Base-by-base conservation (phyloP, 495 filamentous ascomycete species). In the Penicillium roqueforti region DNA sequence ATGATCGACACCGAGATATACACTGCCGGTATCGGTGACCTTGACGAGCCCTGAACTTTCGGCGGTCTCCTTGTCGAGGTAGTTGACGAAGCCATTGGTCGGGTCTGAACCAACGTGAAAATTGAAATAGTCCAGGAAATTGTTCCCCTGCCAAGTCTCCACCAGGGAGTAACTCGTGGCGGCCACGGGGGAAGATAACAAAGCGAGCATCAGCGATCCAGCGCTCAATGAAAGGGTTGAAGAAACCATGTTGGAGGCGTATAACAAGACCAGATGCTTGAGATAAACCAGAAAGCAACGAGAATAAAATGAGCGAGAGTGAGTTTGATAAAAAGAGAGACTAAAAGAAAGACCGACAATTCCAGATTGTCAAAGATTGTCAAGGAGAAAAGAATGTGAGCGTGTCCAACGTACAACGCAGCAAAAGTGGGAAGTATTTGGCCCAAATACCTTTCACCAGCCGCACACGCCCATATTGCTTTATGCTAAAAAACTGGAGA, bases 31-130 rank as follows among this genome's bases (percentile, higher is more conserved):
- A 45, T 77, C 68, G 11, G 69, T 68, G 59, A 79, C 78, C 48
- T 80, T 77, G 51, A 87, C 81, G 1, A 92, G 73, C 0, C 77
- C 78, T 14, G 73, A 59, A 10, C 59, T 55, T 56, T 82, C 77
- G 28, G 88, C 89, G 9, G 72, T 78, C 20, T 54, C 43, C 22
- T 76, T 70, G 59, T 83, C 75, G 50, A 83, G 69, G 65, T 88
- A 92, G 49, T 83, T 69, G 55, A 90, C 87, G 62, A 79, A 87
- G 8, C 87, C 87, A 57, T 84, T 73, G 6, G 86, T 89, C 2
- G 87, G 87, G 57, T 92, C 86, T 0, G 71, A n/a, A 0, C 62
- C 69, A 28, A 55, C 65, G 55, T 72, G 77, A 60, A 80, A 78
- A 42, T 73, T 67, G 68, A 82, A 82, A 45, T 70, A 71, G 28